Evolutionary conservation across 768 basidiomycete genomes (phyloP), one percentile per base, ranked within the genome.

Genomic region (Lactarius quietus): DNA sequence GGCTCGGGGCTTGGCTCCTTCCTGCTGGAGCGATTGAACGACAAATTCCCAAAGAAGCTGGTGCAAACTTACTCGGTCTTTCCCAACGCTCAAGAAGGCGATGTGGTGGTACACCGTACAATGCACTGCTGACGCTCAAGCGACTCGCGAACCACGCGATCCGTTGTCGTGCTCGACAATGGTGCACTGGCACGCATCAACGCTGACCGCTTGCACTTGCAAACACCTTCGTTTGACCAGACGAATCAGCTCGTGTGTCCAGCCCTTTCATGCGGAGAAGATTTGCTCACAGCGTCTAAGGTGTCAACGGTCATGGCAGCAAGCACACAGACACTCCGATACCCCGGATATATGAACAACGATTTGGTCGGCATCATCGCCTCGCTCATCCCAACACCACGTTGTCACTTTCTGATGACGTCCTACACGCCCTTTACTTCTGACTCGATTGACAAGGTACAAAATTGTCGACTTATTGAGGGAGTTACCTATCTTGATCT

Each of bases 41-140:
- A 99, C 78, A 92, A 90, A 73, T 99, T 98, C 74, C 97, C 97
- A 0, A 99, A 99, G 80, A 99, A 99, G 76, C 85, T 98, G 63
- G 95, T 98, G 53, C 97, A 99, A 74, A 99, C 97, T 6, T 98
- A 99, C 76, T 98, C 95, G 52, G 96, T 99, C 62, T 99, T 99
- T 70, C 97, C 97, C 2, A 94, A 96, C 70, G 86, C 89, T 14
- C 86, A 91, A 69, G 95, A 96, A 70, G 88, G 92, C 39, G 97
- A 98, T 70, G 95, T 99, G 63, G 95, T 99, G 59, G 97, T 99
- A 7, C 97, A 98, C 97, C 97, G 6, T 99, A 99, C 78, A 99
- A 99, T 75, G 93, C 93, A 1, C 76, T 99, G 57, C 81, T 98
- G 20, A 93, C 97, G 3, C 83, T 98, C 59, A 97, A 97, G 74